These are phyloP conservation scores for Verticillium longisporum DNA, from an alignment of 2,329 filamentous ascomycete genomes.

Conservation along the genomic window DNA sequence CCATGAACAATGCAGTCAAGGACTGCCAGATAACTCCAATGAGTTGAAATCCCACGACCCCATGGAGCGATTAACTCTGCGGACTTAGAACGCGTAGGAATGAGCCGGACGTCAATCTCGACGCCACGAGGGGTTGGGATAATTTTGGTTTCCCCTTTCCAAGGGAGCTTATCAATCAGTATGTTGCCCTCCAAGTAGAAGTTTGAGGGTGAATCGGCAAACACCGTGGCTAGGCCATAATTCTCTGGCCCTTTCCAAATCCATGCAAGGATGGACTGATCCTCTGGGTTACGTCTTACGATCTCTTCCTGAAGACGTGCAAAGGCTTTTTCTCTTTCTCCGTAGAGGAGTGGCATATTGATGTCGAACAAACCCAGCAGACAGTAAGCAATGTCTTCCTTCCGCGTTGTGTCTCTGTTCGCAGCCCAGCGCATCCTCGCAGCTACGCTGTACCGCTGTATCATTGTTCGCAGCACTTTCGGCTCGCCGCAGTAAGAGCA, in stretches of 20 bases:
- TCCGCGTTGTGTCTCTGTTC: slow-evolving; percentile 8
- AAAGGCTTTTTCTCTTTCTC: slow-evolving; percentile 15
- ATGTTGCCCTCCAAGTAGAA: background rate
- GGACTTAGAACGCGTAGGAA: too few species aligned
- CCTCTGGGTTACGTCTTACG: slow-evolving; percentile 19
- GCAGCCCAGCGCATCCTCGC: slow-evolving; percentile 19
- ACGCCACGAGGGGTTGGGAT: background rate
- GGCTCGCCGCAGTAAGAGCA: too few species aligned
- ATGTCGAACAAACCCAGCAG: slow-evolving; percentile 17
- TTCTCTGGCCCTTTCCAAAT: too few species aligned
- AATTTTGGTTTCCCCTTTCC: background rate
- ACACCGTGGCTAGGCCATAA: too few species aligned
- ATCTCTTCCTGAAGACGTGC: slow-evolving; percentile 14
- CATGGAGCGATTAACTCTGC: too few species aligned
- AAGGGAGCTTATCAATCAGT: background rate
- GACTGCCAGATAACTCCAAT: background rate
- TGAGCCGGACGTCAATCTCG: background rate
- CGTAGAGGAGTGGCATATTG: slow-evolving; percentile 19
- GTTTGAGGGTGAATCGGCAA: background rate
- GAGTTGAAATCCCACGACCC: background rate
- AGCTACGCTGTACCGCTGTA: slow-evolving; percentile 16
- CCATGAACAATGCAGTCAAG: background rate
- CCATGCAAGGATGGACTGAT: slow-evolving; percentile 26
- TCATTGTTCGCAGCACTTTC: background rate
- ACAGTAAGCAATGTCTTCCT: slow-evolving; percentile 16